Percentiles rank a stretch among this genome's conserved stretches.
Conservation (phyloP, 768 basidiomycete species). For the Leccinum incarnatum region DNA sequence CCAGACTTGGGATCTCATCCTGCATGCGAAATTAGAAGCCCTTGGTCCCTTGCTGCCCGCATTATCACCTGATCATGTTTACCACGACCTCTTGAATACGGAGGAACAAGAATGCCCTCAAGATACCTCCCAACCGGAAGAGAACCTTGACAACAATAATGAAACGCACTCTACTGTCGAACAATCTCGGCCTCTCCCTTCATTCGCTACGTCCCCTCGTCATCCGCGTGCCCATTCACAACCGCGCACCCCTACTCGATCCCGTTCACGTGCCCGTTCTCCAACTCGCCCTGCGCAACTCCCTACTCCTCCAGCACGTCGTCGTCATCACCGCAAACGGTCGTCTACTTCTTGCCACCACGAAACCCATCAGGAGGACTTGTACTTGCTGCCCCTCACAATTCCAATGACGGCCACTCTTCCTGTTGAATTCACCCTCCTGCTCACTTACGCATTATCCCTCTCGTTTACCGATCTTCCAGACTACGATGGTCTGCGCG, state of each 20-base stretch:
- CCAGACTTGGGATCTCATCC: constrained; percentile 75
- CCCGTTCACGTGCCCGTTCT: constrained; percentile 8
- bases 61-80: constrained; percentile 13
- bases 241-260: constrained; percentile 17
- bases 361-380: constrained; percentile 10
- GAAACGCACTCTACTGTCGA: constrained; percentile 14
- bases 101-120: neutral
- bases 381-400: constrained; percentile 12
- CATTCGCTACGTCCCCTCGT: constrained; percentile 8
- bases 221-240: constrained; percentile 17
- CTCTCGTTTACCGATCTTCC: constrained; percentile 88
- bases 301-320: constrained; percentile 19
- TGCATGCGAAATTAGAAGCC: constrained; percentile 65
- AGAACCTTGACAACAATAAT: constrained; percentile 6
- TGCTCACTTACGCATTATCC: constrained; percentile 74
- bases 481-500: constrained; percentile 80
- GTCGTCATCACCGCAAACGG: constrained; percentile 15
- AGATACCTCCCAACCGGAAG: constrained; percentile 13
- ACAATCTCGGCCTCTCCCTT: constrained; percentile 14
- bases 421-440: constrained; percentile 77
- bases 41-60: constrained; percentile 33
- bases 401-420: constrained; percentile 71
- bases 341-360: constrained; percentile 21
- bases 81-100: constrained; percentile 3
- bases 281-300: constrained; percentile 4